Evolutionary conservation across 2,329 filamentous ascomycete species (phyloP), one percentile per base, ranked within the genome.

Genomic region (Sporothrix brunneoviolacea): DNA sequence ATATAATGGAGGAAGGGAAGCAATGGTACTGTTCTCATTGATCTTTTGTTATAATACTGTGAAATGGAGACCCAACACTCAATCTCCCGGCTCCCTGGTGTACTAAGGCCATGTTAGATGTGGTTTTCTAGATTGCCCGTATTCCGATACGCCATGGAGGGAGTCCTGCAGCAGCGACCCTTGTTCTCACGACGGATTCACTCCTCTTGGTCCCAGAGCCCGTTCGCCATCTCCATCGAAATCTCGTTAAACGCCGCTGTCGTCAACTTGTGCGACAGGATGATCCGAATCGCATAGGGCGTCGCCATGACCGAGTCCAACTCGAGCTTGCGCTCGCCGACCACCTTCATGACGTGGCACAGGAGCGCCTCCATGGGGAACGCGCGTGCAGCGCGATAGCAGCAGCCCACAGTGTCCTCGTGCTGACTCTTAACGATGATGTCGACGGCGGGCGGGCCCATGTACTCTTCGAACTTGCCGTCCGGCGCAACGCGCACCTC

Each of bases 391-490:
- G 32, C 38, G n/a, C 38, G 47, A 32, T 42, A 30, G 2, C 18
- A 15, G 38, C 47, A 42, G 8, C 33, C 21, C 21, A 28, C 32
- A 28, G 47, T 49, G 21, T 35, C 32, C 4, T 49, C 47, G 39
- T 49, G 47, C n/a, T 36, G 38, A 22, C 47, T 49, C 22, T n/a
- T 27, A 5, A 49, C 39, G 19, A 42, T 22, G 21, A 49, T 41
- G n/a, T 49, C 47, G 30, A 49, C 47, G 21, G 47, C 21, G 4
- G 46, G 46, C 38, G 47, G 47, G 28, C 30, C 47, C 38, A 36
- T 30, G 37, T 43, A 49, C 24, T 42, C 46, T 18, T 35, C 36
- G 19, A 6, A 28, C 24, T 28, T 28, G 24, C 27, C 10, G 5
- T 44, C 42, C 2, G 28, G 19, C 4, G 18, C 18, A 13, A 21